These are phyloP conservation scores for Starmerella geochares DNA, from an alignment of 805 yeast genomes.

Conservation along the genomic window DNA sequence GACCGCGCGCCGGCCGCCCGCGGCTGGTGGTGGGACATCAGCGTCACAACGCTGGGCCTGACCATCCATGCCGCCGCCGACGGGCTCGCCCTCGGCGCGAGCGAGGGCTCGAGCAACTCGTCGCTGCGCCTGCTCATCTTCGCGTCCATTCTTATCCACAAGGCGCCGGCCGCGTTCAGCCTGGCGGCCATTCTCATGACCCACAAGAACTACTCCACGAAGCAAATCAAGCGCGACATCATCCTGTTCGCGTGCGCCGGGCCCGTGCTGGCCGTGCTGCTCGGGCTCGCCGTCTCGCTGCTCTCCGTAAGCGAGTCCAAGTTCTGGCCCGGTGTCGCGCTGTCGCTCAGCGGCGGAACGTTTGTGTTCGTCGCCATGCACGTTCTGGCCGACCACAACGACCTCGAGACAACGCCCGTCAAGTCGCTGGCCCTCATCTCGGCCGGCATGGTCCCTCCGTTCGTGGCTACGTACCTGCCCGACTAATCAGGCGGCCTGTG, in stretches of 20 bases:
- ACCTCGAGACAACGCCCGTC: neutral
- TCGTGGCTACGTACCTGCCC: constrained; percentile 21
- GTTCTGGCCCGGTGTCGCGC: constrained; percentile 40
- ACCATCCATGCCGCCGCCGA: constrained; percentile 60
- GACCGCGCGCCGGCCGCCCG: neutral
- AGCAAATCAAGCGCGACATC: constrained; percentile 36
- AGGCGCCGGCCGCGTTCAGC: constrained; percentile 66
- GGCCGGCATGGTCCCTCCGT: constrained; percentile 21
- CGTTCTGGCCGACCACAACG: constrained; percentile 30
- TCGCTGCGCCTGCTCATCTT: constrained; percentile 41
- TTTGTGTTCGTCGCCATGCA: constrained; percentile 63
- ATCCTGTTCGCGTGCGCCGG: constrained; percentile 48
- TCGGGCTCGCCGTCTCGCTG: constrained; percentile 36
- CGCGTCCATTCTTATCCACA: constrained; percentile 56
- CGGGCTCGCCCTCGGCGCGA: constrained; percentile 62
- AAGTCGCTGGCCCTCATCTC: constrained; percentile 8
- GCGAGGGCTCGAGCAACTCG: constrained; percentile 34
- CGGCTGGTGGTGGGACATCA: constrained; percentile 25
- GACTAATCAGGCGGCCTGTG: constrained; percentile 4
- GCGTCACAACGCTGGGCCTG: constrained; percentile 49
- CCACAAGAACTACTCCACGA: constrained; percentile 18
- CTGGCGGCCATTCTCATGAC: constrained; percentile 43
- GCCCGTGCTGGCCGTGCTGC: constrained; percentile 48
- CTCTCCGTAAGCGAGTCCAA: neutral
- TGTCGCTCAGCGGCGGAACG: constrained; percentile 62